These are phyloP conservation scores for Salisapilia sapeloensis DNA, from an alignment of 352 stramenopile genomes.

Conservation along the genomic window DNA sequence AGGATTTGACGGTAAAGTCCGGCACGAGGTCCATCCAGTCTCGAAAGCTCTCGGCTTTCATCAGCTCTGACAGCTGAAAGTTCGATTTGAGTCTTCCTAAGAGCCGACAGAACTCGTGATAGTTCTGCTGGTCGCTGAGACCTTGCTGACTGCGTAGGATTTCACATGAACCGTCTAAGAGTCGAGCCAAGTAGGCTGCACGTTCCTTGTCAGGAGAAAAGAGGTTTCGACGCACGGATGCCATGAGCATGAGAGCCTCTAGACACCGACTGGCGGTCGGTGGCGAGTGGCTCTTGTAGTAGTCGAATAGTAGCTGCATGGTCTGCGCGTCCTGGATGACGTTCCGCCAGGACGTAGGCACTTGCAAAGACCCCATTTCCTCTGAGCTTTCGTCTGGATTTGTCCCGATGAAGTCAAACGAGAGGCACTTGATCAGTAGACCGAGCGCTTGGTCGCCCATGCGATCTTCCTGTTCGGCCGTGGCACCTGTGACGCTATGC, in stretches of 20 bases:
- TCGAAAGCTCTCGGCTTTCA: conserved; percentile 92
- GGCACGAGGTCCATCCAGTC: conserved; percentile 95
- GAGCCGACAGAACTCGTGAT: conserved; percentile 97
- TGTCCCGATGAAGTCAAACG: conserved; percentile 98
- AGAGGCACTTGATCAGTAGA: conserved; percentile 90
- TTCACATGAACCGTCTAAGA: conserved; percentile 88
- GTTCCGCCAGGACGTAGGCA: conserved; percentile 90
- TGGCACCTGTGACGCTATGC: conserved; percentile 67
- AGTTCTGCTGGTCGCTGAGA: conserved; percentile 97
- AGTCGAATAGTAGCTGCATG: conserved; percentile 92
- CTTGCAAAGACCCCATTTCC: conserved; percentile 95
- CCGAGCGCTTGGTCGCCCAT: conserved; percentile 88
- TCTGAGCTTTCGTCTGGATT: conserved; percentile 96
- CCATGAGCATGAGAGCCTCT: conserved; percentile 92
- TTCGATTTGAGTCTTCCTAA: conserved; percentile 96
- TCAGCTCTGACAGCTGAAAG: conserved; percentile 95
- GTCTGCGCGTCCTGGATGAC: conserved; percentile 90
- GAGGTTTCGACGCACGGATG: conserved; percentile 89
- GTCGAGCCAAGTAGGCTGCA: conserved; percentile 82
- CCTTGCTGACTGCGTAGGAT: conserved; percentile 91
- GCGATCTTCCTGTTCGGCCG: conserved; percentile 78
- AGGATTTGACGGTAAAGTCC: conserved; percentile 94
- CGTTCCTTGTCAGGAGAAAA: conserved; percentile 95
- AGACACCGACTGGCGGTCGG: conserved; percentile 92
- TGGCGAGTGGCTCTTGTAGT: conserved; percentile 87